Conservation (phyloP, 805 yeast species). For the Cyberlindnera meyerae region DNA sequence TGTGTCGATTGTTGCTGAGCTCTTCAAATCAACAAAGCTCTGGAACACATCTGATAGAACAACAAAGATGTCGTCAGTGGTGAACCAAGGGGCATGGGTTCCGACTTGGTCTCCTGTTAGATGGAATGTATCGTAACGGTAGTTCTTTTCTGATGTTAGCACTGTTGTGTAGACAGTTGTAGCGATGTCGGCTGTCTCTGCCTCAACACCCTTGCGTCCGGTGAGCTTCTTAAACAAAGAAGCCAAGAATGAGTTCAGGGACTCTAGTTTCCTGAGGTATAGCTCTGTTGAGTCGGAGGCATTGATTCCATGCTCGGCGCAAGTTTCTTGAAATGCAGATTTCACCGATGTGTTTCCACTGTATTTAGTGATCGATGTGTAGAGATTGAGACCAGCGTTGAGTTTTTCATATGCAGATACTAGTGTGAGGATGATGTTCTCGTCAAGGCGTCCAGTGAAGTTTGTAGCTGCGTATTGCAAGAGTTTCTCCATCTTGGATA, state of each 20-base stretch:
- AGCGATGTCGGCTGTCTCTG: conserved; percentile 20
- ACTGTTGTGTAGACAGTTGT: conserved; percentile 27
- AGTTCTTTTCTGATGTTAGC: conserved; percentile 36
- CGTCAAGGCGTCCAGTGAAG: conserved; percentile 33
- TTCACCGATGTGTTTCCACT: conserved; percentile 1
- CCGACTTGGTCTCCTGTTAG: conserved; percentile 28
- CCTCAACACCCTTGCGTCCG: conserved; percentile 14
- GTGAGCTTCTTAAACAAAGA: conserved; percentile 22
- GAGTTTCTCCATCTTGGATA: conserved; percentile 39
- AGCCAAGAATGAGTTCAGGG: conserved; percentile 24
- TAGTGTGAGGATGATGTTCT: conserved; percentile 34
- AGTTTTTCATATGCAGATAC: conserved; percentile 39
- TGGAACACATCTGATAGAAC: conserved; percentile 38
- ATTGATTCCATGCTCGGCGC: conserved; percentile 5
- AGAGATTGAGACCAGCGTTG: conserved; percentile 35
- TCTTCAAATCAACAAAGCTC: conserved; percentile 20
- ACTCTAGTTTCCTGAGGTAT: conserved; percentile 23
- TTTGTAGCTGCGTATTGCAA: conserved; percentile 42
- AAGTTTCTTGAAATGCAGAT: conserved; percentile 7
- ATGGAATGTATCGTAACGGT: conserved; percentile 31
- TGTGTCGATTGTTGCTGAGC: conserved; percentile 5
- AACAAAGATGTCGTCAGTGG: conserved; percentile 35
- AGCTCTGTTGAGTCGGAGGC: conserved; percentile 21
- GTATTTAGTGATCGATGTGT: conserved; percentile 8
- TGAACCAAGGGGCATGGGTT: conserved; percentile 42